phyloP scores from a whole-genome alignment of 352 stramenopile species.

The Phytophthora sp. region DNA sequence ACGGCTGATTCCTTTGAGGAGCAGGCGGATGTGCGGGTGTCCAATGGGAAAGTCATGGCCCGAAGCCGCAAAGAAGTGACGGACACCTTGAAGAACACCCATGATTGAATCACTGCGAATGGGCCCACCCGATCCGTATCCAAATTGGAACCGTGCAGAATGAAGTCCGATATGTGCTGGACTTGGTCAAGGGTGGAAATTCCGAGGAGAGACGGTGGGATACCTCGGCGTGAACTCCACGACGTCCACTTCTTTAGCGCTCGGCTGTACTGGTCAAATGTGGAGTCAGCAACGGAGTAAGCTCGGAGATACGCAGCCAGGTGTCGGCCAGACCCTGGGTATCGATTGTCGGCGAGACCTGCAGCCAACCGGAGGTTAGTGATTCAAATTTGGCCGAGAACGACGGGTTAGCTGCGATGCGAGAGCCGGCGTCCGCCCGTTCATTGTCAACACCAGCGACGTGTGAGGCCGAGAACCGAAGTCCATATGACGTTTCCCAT shows the following conservation, averaged over 20 bases:
- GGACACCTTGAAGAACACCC: too few relatives aligned
- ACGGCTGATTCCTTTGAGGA: background rate
- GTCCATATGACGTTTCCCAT: background rate
- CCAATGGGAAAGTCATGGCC: background rate
- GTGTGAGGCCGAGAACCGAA: slow-evolving; percentile 6
- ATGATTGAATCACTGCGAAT: too few relatives aligned
- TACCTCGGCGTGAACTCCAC: background rate
- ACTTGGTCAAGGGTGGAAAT: background rate
- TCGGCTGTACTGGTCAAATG: background rate
- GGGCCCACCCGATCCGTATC: too few relatives aligned
- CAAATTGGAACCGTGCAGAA: too few relatives aligned
- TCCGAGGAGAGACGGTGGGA: background rate
- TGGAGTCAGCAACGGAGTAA: slow-evolving; percentile 1
- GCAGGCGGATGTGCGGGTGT: background rate
- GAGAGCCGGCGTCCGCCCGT: background rate
- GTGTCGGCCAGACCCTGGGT: background rate
- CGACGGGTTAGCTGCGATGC: background rate
- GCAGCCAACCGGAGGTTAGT: slow-evolving; percentile 2
- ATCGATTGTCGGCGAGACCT: background rate
- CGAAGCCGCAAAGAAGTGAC: background rate
- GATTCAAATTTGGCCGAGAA: background rate
- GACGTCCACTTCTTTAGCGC: background rate
- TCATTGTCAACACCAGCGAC: background rate
- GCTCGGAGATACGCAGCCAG: slow-evolving; percentile 4
- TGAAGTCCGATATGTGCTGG: background rate